Percentiles rank a stretch among this genome's conserved stretches.
phyloP scores from a whole-genome alignment of 2,329 filamentous ascomycete species.

The Monosporascus ibericus region DNA sequence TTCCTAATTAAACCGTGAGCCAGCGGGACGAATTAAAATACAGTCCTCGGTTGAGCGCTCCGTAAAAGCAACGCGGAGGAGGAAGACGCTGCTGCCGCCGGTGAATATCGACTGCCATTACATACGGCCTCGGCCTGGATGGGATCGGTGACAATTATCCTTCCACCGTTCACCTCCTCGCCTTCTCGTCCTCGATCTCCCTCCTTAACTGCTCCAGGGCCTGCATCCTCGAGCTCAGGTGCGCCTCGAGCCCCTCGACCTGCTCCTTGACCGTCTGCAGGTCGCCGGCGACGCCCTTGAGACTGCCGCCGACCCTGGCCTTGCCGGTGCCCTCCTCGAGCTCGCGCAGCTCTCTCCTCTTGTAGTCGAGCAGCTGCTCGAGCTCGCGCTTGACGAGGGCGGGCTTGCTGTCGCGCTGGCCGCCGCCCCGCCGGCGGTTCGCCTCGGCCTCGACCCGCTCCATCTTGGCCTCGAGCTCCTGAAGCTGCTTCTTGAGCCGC shows the following conservation, averaged over 20 bases:
- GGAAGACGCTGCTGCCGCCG: no score
- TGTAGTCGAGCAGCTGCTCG: slow-evolving; percentile 92
- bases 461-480: slow-evolving; percentile 84
- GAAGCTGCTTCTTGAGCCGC: slow-evolving; percentile 83
- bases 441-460: slow-evolving; percentile 72
- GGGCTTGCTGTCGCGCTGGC: slow-evolving; percentile 71
- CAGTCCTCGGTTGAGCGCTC: no score
- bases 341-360: slow-evolving; percentile 71
- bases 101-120: no score
- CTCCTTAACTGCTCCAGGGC: slow-evolving; percentile 69
- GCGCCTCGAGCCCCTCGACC: slow-evolving; percentile 80
- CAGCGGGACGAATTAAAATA: no score
- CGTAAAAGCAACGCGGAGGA: no score
- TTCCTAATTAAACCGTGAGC: no score
- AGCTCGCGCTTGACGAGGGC: slow-evolving; percentile 90
- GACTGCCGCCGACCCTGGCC: slow-evolving; percentile 60
- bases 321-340: slow-evolving; percentile 66
- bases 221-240: slow-evolving; percentile 70
- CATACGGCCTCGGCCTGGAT: no score
- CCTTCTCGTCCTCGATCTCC: slow-evolving; percentile 84
- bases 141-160: slow-evolving; percentile 1
- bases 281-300: slow-evolving; percentile 79
- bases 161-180: slow-evolving; percentile 33
- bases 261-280: slow-evolving; percentile 88
- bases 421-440: slow-evolving; percentile 49